Evolutionary conservation across 495 filamentous ascomycete species (phyloP).

Genomic region (Neurospora sp.): DNA sequence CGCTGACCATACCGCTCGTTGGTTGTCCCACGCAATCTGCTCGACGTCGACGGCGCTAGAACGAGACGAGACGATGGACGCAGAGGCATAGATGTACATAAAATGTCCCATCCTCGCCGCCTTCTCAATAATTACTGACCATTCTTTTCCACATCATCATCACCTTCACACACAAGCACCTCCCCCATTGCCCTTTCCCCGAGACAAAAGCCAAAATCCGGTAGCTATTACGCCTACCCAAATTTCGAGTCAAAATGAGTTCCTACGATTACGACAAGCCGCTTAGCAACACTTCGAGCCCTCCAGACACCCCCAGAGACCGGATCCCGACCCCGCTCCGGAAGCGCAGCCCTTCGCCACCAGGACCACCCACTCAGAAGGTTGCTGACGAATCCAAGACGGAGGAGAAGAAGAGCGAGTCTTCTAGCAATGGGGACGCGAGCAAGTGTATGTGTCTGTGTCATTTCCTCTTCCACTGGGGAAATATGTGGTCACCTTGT

Average conservation of each 20-base stretch:
- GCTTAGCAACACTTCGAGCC: neutral
- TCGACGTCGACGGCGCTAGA: neutral
- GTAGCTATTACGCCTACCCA: neutral
- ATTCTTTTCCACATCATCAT: neutral
- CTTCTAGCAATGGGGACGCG: neutral
- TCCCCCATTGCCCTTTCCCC: neutral
- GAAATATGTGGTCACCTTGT: no score
- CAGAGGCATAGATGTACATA: neutral
- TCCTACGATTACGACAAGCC: neutral
- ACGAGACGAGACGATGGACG: neutral
- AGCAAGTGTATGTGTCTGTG: neutral
- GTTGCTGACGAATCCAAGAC: no score
- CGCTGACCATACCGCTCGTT: neutral
- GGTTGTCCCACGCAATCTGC: neutral
- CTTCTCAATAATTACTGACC: neutral
- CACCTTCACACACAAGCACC: neutral
- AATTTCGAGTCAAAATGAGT: neutral
- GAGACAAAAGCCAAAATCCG: neutral
- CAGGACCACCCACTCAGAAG: no score
- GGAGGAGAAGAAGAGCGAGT: neutral
- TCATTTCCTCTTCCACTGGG: neutral
- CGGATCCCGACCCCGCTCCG: neutral
- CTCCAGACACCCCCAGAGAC: neutral
- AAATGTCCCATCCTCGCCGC: neutral
- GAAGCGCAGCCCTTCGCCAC: neutral